Conservation (phyloP, 768 basidiomycete genomes). For the Boletus eberwhitei region DNA sequence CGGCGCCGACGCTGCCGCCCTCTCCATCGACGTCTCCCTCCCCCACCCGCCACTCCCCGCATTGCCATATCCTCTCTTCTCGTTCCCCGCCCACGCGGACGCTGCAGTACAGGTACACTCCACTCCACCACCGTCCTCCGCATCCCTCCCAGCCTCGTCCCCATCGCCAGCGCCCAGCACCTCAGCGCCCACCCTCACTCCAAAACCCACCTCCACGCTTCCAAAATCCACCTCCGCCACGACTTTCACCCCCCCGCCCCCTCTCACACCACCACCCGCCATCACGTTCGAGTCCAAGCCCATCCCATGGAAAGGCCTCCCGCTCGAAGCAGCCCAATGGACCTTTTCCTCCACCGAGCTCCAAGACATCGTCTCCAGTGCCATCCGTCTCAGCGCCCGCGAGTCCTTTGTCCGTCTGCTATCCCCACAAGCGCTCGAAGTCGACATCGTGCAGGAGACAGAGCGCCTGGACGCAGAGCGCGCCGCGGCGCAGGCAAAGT, state of each 20-base stretch:
- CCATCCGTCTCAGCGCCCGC: slow-evolving; percentile 64
- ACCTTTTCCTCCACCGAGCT: slow-evolving; percentile 50
- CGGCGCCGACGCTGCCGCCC: background rate
- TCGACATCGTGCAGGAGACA: slow-evolving; percentile 53
- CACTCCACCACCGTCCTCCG: background rate
- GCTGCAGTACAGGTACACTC: slow-evolving; percentile 13
- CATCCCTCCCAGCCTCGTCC: background rate
- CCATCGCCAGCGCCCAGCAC: background rate
- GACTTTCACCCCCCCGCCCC: slow-evolving; percentile 26
- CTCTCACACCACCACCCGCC: slow-evolving; percentile 46
- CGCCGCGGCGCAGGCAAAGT: slow-evolving; percentile 55
- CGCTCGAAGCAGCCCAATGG: slow-evolving; percentile 69
- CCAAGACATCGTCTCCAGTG: slow-evolving; percentile 67
- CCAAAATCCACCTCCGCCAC: slow-evolving; percentile 7
- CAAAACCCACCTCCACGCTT: background rate
- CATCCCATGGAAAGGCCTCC: slow-evolving; percentile 65
- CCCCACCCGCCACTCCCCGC: background rate
- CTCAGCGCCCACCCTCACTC: background rate
- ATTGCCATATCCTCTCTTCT: background rate
- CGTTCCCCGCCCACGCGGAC: slow-evolving; percentile 2
- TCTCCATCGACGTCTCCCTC: background rate
- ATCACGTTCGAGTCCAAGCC: slow-evolving; percentile 55
- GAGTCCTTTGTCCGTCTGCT: slow-evolving; percentile 72
- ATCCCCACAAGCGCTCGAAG: slow-evolving; percentile 58
- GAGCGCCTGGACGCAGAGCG: slow-evolving; percentile 54